A percentile compares a stretch with the other conserved stretches of the same genome.
phyloP scores from a whole-genome alignment of 371 early-diverging fungal genomes.

The Coemansia sp. region DNA sequence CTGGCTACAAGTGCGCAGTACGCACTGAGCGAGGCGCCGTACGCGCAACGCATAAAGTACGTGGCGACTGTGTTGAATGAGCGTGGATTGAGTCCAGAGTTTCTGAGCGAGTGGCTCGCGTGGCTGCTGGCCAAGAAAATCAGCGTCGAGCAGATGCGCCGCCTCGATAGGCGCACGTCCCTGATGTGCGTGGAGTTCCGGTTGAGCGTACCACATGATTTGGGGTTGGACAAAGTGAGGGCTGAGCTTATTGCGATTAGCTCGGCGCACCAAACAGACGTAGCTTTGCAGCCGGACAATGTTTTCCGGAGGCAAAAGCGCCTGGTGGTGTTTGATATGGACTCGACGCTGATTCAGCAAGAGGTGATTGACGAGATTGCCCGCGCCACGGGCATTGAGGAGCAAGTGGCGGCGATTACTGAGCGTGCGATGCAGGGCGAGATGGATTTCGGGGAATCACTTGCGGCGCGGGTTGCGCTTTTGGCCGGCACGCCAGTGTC shows the following conservation, averaged over 20 bases:
- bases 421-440: conserved; percentile 96
- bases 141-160: conserved; percentile 77
- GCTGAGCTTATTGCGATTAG: conserved; percentile 71
- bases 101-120: conserved; percentile 73
- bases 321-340: conserved; percentile 97
- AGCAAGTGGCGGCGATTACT: conserved; percentile 91
- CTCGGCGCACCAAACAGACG: conserved; percentile 70
- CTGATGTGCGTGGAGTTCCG: conserved; percentile 76
- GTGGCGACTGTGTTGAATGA: conserved; percentile 82
- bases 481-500: conserved; percentile 82
- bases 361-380: conserved; percentile 99
- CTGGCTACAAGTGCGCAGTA: conserved; percentile 50
- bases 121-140: conserved; percentile 66
- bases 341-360: conserved; percentile 95
- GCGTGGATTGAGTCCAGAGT: conserved; percentile 67
- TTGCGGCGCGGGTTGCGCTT: conserved; percentile 82
- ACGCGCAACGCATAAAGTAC: conserved; percentile 74
- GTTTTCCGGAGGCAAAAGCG: conserved; percentile 89
- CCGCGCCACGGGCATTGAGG: conserved; percentile 83
- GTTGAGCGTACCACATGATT: conserved; percentile 69
- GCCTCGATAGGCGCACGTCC: conserved; percentile 64
- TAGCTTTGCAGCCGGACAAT: conserved; percentile 84
- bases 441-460: conserved; percentile 91
- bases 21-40: conserved; percentile 78
- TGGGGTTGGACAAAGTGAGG: conserved; percentile 65